Base-by-base conservation (phyloP, 1,284 basidiomycete genomes). In the Rhodotorula sp. region DNA sequence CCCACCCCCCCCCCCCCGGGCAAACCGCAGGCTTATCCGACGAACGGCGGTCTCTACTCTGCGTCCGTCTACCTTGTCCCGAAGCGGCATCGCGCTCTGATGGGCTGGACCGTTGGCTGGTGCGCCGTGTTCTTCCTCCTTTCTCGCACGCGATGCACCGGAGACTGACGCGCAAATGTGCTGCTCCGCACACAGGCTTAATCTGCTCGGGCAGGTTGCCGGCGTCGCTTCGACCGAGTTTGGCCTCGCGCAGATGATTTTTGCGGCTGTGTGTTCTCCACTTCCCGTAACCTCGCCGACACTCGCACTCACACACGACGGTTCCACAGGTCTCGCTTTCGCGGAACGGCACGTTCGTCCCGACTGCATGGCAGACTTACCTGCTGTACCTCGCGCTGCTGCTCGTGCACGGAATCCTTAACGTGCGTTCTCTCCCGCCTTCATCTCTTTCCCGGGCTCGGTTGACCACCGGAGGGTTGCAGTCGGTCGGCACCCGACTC, bases 161-260 rank as follows among this genome's bases (percentile, higher is more conserved):
- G 22, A 5, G 13, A 39, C 32, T 56, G 44, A 61, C 19, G 12
- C 34, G 2, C 3, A 3, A 22, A 4, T 21, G 21, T 10, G n/a
- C n/a, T n/a, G n/a, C n/a, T n/a, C n/a, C n/a, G n/a, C n/a, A n/a
- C 36, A 29, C 61, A 71, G 70, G 91, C 85, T 96, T 63, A 96
- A 95, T 81, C 87, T 93, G 58, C 87, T 95, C 21, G 92, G 91
- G 56, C 92, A 93, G 81, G 87, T 91, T 67, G 90, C 90, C 9
- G 92, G 92, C 46, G 84, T 93, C 58, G 88, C 91, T 2, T 92
- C 91, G 3, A 94, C 92, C 3, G 94, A 95, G 81, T 96, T 91
- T 79, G 94, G 93, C 67, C 85, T 97, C 34, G 86, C 90, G 39
- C 87, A 88, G 80, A 95, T 96, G 94, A 94, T 96, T 73, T 89